phyloP scores from a whole-genome alignment of 1,139 yeast genomes.

The Insectozyma bohioensis region DNA sequence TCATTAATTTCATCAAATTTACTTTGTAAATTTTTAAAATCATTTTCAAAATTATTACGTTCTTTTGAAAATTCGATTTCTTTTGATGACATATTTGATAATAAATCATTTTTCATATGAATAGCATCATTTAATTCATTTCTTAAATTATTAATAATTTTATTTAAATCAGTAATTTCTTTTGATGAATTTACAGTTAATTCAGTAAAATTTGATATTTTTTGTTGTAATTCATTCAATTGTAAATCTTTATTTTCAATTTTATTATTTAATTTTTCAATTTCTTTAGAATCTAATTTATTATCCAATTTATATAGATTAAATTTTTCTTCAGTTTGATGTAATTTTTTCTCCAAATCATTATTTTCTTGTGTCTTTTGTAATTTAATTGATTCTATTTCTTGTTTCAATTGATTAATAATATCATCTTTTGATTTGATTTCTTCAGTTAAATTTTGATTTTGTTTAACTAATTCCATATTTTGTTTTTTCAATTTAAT shows the following conservation, averaged over 20 bases:
- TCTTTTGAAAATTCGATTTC: conserved; percentile 61
- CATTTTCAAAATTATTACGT: conserved; percentile 47
- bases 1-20: conserved; percentile 38
- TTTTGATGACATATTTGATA: conserved; percentile 65
- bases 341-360: conserved; percentile 6
- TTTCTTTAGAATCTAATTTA: conserved; percentile 31
- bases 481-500: conserved; percentile 36
- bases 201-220: conserved; percentile 20
- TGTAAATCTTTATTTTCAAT: conserved; percentile 30
- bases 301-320: conserved; percentile 12
- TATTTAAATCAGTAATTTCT: conserved; percentile 21
- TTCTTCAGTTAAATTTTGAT: conserved; percentile 15
- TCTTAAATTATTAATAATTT: conserved; percentile 23
- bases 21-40: conserved; percentile 41
- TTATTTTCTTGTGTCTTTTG: conserved; percentile 8
- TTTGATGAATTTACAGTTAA: no score
- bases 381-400: conserved; percentile 10
- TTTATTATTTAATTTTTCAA: conserved; percentile 21
- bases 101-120: conserved; percentile 56
- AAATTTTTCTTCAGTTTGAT: conserved; percentile 11
- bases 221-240: conserved; percentile 30
- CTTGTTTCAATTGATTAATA: conserved; percentile 9
- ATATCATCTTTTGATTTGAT: conserved; percentile 9
- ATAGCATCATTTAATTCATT: conserved; percentile 31
- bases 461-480: conserved; percentile 17